These are phyloP conservation scores for Sarocladium oryzae DNA, from an alignment of 2,329 filamentous ascomycete species.

Conservation along the genomic window DNA sequence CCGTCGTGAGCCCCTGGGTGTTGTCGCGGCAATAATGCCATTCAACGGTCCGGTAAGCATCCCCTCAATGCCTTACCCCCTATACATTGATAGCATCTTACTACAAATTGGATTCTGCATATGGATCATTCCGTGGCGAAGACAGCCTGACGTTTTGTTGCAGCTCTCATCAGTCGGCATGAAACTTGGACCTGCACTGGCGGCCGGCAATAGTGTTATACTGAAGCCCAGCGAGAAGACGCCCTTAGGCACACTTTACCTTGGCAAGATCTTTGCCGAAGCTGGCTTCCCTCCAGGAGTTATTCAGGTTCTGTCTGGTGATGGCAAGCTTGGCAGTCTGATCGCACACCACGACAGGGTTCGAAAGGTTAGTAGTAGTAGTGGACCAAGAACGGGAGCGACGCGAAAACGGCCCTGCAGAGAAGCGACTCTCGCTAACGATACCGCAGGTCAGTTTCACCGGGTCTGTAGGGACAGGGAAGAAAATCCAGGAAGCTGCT, in stretches of 20 bases:
- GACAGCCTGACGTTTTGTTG: no score
- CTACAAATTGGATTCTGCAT: conserved; percentile 5
- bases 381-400: no score
- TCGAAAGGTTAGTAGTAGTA: conserved; percentile 64
- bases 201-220: conserved; percentile 36
- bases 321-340: conserved; percentile 58
- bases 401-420: no score
- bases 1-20: conserved; percentile 19
- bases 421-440: no score
- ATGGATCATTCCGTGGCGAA: conserved; percentile 34
- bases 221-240: conserved; percentile 39
- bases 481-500: conserved; percentile 65
- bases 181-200: conserved; percentile 37
- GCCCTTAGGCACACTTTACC: conserved; percentile 31
- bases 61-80: background rate
- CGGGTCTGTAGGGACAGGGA: conserved; percentile 61
- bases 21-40: background rate
- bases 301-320: conserved; percentile 45
- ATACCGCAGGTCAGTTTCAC: no score
- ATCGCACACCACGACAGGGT: conserved; percentile 61
- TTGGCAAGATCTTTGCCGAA: conserved; percentile 29
- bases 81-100: background rate
- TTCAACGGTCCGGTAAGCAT: no score
- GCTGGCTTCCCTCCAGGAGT: conserved; percentile 39
- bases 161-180: conserved; percentile 27